These are phyloP conservation scores for Paspalum notatum DNA, from an alignment of 176 grass and related monocot genomes.

Conservation along the genomic window DNA sequence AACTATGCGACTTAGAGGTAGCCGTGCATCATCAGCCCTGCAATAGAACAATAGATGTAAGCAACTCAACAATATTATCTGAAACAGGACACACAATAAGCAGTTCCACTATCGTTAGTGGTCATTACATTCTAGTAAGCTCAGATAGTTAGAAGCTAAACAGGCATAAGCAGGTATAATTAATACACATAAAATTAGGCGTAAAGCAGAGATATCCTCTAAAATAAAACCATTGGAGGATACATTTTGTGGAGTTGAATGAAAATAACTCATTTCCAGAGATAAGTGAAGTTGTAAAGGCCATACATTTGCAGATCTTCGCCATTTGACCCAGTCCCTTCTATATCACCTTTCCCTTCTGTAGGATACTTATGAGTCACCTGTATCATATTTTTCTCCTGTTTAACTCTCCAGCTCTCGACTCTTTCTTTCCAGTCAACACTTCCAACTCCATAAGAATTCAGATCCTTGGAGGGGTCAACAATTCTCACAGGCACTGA, in stretches of 20 bases:
- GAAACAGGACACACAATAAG: not conserved
- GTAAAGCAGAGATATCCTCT: not conserved
- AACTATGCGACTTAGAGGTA: conserved; percentile 74
- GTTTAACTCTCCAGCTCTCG: conserved; percentile 78
- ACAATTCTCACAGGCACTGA: conserved; percentile 89
- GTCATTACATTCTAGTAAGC: not conserved
- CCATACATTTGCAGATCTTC: conserved; percentile 88
- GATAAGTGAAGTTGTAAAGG: not conserved
- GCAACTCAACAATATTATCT: not conserved
- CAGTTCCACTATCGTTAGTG: not conserved
- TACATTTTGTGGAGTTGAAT: not conserved
- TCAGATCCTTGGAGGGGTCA: conserved; percentile 82
- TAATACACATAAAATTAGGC: conserved; percentile 6
- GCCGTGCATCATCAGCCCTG: conserved; percentile 84
- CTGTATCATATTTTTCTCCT: conserved; percentile 76
- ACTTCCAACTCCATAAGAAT: conserved; percentile 67
- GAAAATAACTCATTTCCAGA: not conserved
- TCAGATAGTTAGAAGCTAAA: conserved; percentile 4
- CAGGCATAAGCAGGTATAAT: not conserved
- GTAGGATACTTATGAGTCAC: conserved; percentile 62
- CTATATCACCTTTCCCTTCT: conserved; percentile 76
- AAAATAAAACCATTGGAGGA: not conserved
- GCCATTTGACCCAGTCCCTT: conserved; percentile 87
- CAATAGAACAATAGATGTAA: conserved; percentile 29
- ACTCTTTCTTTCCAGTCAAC: conserved; percentile 93